Evolutionary conservation across 768 basidiomycete species (phyloP).

Genomic region (Mycena vulgaris): DNA sequence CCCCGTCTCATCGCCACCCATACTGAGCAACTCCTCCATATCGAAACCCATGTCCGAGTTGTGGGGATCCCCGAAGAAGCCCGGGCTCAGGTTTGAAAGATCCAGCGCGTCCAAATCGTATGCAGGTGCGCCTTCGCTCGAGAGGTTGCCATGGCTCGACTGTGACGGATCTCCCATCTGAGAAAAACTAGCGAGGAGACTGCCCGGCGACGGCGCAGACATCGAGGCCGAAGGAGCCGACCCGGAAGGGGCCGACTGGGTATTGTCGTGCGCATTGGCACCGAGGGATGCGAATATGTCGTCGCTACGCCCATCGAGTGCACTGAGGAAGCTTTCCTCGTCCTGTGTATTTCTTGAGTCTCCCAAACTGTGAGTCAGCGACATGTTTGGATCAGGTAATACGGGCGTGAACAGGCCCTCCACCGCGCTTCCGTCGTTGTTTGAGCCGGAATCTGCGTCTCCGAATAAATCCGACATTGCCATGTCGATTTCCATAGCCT

Average conservation of each 20-base stretch:
- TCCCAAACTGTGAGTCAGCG: slow-evolving; percentile 26
- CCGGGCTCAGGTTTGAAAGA: slow-evolving; percentile 59
- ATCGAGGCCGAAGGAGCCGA: slow-evolving; percentile 55
- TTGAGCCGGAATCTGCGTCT: slow-evolving; percentile 56
- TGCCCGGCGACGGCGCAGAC: slow-evolving; percentile 38
- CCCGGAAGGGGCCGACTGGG: slow-evolving; percentile 34
- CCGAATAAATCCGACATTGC: slow-evolving; percentile 72
- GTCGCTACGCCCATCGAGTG: slow-evolving; percentile 43
- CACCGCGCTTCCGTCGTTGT: slow-evolving; percentile 52
- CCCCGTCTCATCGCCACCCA: slow-evolving; percentile 61
- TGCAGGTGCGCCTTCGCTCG: slow-evolving; percentile 41
- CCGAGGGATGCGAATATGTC: slow-evolving; percentile 55
- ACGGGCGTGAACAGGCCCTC: slow-evolving; percentile 70
- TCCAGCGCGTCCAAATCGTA: slow-evolving; percentile 69
- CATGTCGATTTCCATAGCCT: slow-evolving; percentile 78
- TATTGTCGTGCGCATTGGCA: slow-evolving; percentile 36
- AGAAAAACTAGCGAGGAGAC: slow-evolving; percentile 62
- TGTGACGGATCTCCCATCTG: slow-evolving; percentile 44
- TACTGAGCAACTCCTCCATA: slow-evolving; percentile 69
- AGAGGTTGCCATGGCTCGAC: slow-evolving; percentile 37
- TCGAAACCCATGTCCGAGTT: slow-evolving; percentile 65
- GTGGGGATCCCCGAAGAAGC: slow-evolving; percentile 57
- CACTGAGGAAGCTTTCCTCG: slow-evolving; percentile 56
- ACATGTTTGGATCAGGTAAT: slow-evolving; percentile 34
- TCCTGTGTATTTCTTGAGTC: slow-evolving; percentile 40